These are phyloP conservation scores for Glycine soja DNA, from an alignment of 306 rosid species.

Conservation along the genomic window DNA sequence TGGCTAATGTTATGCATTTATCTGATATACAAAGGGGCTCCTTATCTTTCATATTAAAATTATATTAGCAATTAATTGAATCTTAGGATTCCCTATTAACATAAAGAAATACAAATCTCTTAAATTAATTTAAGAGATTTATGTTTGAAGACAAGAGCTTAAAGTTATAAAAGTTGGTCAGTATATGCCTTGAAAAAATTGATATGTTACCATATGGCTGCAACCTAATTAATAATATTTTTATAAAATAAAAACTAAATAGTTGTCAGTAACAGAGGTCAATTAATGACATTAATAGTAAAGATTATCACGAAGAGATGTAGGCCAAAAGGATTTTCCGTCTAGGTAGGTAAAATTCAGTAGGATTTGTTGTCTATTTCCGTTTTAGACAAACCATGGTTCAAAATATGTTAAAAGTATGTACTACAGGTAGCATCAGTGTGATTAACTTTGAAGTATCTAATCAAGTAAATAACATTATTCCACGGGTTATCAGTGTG, in stretches of 20 bases:
- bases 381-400: too few relatives aligned
- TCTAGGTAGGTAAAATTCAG: too few relatives aligned
- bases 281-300: constrained; percentile 47
- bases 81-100: too few relatives aligned
- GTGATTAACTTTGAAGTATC: neutral
- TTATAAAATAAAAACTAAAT: constrained; percentile 15
- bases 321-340: constrained; percentile 28
- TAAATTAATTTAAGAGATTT: neutral
- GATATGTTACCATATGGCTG: constrained; percentile 15
- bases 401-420: too few relatives aligned
- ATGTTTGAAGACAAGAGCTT: constrained; percentile 20
- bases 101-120: too few relatives aligned
- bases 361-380: too few relatives aligned
- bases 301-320: constrained; percentile 55
- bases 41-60: too few relatives aligned
- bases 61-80: too few relatives aligned
- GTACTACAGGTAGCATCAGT: too few relatives aligned
- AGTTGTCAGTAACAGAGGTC: constrained; percentile 61
- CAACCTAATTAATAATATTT: neutral
- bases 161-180: constrained; percentile 31
- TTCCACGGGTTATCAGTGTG: too few relatives aligned
- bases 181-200: constrained; percentile 35
- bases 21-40: constrained; percentile 72
- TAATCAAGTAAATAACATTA: too few relatives aligned
- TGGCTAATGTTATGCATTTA: constrained; percentile 45